A percentile compares a stretch with the other conserved stretches of the same genome.
Conservation (phyloP, 148 eudicot genomes). For the Arctostaphylos glauca region DNA sequence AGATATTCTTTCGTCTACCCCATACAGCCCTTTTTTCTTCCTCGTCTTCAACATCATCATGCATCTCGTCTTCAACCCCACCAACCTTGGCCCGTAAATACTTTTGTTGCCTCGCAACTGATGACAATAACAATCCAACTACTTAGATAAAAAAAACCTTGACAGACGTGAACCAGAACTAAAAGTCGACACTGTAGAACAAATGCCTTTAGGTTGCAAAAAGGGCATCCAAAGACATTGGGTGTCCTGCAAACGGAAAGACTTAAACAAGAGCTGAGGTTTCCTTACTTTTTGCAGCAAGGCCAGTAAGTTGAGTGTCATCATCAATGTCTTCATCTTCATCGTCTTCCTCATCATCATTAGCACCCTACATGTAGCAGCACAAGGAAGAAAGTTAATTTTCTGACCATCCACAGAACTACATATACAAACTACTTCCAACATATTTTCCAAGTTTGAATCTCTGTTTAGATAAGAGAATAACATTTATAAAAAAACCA, state of each 20-base stretch:
- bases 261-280: slow-evolving; percentile 8
- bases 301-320: slow-evolving; percentile 38
- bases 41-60: slow-evolving; percentile 67
- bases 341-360: slow-evolving; percentile 43
- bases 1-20: slow-evolving; percentile 41
- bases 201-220: neutral
- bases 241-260: neutral
- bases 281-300: slow-evolving; percentile 69
- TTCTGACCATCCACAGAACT: neutral
- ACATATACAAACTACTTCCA: neutral
- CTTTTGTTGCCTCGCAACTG: slow-evolving; percentile 63
- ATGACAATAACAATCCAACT: slow-evolving; percentile 8
- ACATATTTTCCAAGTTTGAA: neutral
- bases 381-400: slow-evolving; percentile 3
- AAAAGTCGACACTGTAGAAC: neutral
- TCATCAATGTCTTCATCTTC: slow-evolving; percentile 52
- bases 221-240: neutral
- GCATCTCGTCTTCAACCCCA: slow-evolving; percentile 66
- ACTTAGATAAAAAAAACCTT: neutral
- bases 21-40: slow-evolving; percentile 44
- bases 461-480: neutral
- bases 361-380: slow-evolving; percentile 33
- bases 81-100: slow-evolving; percentile 54
- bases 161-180: neutral
- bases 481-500: neutral